Conservation (phyloP, 176 grass and related monocot genomes). For the Echinochloa phyllopogon region DNA sequence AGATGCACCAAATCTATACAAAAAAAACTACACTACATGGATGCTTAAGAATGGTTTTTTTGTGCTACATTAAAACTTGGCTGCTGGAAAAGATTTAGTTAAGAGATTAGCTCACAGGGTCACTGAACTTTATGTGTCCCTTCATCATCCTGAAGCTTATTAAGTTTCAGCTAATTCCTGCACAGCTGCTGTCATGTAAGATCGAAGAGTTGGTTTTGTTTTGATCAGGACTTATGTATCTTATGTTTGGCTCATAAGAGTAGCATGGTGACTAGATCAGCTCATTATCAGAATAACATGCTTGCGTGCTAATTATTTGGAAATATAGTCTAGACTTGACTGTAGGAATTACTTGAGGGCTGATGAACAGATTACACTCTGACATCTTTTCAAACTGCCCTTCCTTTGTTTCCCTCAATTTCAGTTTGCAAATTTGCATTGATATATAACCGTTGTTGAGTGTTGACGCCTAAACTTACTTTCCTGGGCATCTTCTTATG, state of each 20-base stretch:
- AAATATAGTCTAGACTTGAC: not conserved
- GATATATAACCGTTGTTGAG: not conserved
- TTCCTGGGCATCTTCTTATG: not conserved
- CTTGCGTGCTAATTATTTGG: not conserved
- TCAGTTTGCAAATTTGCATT: not conserved
- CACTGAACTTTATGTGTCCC: not conserved
- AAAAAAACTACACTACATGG: not conserved
- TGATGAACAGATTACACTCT: not conserved
- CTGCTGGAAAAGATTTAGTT: conserved; percentile 7
- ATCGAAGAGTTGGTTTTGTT: not conserved
- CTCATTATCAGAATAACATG: not conserved
- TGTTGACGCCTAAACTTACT: not conserved
- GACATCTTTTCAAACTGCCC: not conserved
- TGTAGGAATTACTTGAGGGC: not conserved
- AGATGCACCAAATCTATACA: not conserved
- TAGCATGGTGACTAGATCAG: not conserved
- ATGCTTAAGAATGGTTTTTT: not conserved
- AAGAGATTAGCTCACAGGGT: not conserved
- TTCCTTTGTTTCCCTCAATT: not conserved
- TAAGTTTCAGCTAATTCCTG: not conserved
- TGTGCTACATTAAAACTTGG: not conserved
- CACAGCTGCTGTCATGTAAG: not conserved
- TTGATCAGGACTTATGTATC: not conserved
- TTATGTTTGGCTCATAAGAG: conserved; percentile 5
- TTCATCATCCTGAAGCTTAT: conserved; percentile 34